Percentiles rank a stretch among this genome's conserved stretches.
phyloP scores from a whole-genome alignment of 2,329 filamentous ascomycete species.

The Paramyrothecium sp. region DNA sequence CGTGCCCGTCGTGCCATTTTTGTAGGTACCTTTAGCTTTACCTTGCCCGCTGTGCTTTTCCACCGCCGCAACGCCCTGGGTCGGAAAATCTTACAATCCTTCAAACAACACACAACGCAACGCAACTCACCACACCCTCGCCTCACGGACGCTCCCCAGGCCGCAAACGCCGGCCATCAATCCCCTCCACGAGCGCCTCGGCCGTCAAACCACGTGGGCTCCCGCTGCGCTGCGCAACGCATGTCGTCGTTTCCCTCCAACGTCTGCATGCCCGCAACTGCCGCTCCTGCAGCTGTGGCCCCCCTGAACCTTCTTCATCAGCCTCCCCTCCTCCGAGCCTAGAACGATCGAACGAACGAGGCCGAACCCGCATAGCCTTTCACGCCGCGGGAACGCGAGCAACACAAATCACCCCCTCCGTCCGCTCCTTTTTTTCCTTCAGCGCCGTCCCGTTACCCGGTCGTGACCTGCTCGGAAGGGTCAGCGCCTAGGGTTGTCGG shows the following conservation, averaged over 20 bases:
- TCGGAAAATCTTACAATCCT: slow-evolving; percentile 1
- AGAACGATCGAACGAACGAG: not conserved
- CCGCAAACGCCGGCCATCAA: not conserved
- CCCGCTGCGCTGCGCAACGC: not conserved
- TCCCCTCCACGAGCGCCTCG: not conserved
- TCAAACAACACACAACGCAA: not conserved
- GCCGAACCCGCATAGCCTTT: not conserved
- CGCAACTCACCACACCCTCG: not conserved
- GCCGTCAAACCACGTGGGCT: not conserved
- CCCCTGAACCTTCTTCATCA: not conserved
- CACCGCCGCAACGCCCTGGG: not conserved
- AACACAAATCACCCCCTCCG: not conserved
- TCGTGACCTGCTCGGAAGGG: slow-evolving; percentile 29
- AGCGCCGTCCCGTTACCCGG: slow-evolving; percentile 22
- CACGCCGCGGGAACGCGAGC: not conserved
- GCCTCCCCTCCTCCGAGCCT: not conserved
- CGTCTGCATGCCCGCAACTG: not conserved
- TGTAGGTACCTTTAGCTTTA: too few species aligned
- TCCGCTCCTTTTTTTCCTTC: not conserved
- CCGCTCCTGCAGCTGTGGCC: not conserved
- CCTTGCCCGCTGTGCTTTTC: not conserved
- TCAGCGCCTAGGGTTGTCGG: slow-evolving; percentile 29
- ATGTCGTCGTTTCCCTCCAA: not conserved
- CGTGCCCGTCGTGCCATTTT: not conserved
- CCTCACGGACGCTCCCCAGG: too few species aligned